These are phyloP conservation scores for Daldinia loculata DNA, from an alignment of 495 filamentous ascomycete species.

Conservation along the genomic window DNA sequence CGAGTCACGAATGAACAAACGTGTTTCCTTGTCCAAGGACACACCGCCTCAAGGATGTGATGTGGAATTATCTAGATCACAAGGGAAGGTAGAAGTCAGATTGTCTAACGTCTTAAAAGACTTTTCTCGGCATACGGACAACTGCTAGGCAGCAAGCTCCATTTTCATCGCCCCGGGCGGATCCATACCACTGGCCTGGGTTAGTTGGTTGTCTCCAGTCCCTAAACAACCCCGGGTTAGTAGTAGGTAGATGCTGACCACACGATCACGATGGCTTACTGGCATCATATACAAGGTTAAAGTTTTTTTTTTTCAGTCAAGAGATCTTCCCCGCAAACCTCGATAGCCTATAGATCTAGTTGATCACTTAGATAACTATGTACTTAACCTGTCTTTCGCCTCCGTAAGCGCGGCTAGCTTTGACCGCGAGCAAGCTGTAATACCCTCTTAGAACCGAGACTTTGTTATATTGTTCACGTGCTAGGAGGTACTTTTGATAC, in stretches of 20 bases:
- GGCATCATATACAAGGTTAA: neutral
- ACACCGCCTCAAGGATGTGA: neutral
- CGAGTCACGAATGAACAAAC: neutral
- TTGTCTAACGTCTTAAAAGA: neutral
- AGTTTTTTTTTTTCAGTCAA: constrained; percentile 22
- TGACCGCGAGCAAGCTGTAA: constrained; percentile 22
- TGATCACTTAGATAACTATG: neutral
- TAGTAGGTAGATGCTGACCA: neutral
- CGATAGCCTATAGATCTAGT: constrained; percentile 7
- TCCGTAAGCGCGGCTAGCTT: constrained; percentile 5
- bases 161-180: neutral
- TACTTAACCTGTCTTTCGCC: neutral
- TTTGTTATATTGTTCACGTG: constrained; percentile 15
- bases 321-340: constrained; percentile 32
- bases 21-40: neutral
- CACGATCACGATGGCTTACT: constrained; percentile 18
- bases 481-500: neutral
- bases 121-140: neutral
- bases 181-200: neutral
- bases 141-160: neutral
- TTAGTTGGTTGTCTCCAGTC: neutral
- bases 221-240: neutral
- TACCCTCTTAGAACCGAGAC: constrained; percentile 18
- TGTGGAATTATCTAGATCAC: neutral
- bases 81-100: neutral